phyloP scores from a whole-genome alignment of 2,329 filamentous ascomycete species.

The Paecilomyces fulvus region DNA sequence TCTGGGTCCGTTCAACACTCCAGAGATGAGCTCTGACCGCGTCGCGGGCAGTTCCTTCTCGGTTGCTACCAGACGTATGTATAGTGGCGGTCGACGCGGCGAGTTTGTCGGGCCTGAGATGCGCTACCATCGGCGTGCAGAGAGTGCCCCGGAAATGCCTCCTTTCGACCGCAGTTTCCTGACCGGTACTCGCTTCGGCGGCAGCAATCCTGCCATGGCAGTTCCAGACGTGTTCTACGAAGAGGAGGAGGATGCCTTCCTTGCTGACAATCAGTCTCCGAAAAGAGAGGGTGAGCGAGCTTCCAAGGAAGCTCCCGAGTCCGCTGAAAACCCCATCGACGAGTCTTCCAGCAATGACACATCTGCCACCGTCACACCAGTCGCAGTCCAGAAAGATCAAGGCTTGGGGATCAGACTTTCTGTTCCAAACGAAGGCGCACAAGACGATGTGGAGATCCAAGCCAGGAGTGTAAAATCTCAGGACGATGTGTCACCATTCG shows the following conservation, averaged over 20 bases:
- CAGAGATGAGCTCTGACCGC: constrained; percentile 30
- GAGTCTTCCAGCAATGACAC: constrained; percentile 6
- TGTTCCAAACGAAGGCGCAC: not conserved
- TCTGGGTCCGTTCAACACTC: constrained; percentile 81
- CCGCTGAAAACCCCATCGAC: not conserved
- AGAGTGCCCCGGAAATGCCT: constrained; percentile 43
- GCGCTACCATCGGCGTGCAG: constrained; percentile 42
- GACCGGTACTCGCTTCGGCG: constrained; percentile 28
- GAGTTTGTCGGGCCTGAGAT: constrained; percentile 41
- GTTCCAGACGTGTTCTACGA: constrained; percentile 42
- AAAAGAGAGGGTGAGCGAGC: constrained; percentile 10
- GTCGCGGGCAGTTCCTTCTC: constrained; percentile 29
- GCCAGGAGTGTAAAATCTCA: constrained; percentile 1
- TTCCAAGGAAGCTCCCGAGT: constrained; percentile 1
- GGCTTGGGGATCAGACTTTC: not conserved
- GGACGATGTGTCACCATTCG: constrained; percentile 1
- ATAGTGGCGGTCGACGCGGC: constrained; percentile 40
- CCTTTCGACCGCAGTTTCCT: constrained; percentile 38
- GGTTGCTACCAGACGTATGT: constrained; percentile 36
- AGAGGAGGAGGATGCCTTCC: constrained; percentile 42
- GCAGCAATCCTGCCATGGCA: constrained; percentile 26
- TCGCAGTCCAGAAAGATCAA: not conserved
- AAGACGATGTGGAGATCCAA: not conserved
- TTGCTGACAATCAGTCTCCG: constrained; percentile 28
- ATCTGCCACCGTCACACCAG: not conserved